These are phyloP conservation scores for Apiotrichum domesticum DNA, from an alignment of 1,284 basidiomycete genomes.

Conservation along the genomic window DNA sequence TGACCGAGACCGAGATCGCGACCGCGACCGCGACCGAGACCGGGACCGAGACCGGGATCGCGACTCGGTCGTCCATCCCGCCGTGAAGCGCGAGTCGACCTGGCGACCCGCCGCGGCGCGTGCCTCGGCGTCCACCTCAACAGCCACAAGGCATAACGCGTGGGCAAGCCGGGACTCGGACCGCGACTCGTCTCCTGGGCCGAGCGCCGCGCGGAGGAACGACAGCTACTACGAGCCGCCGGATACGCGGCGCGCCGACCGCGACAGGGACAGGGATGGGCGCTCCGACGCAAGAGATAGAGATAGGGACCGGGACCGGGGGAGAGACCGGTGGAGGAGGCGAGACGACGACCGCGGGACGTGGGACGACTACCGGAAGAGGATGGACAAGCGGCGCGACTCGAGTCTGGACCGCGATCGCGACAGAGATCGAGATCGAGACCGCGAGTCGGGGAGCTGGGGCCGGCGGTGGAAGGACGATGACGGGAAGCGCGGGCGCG, in stretches of 20 bases:
- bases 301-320: not conserved
- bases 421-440: constrained; percentile 1
- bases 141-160: constrained; percentile 5
- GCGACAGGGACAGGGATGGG: not conserved
- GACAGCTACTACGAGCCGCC: constrained; percentile 18
- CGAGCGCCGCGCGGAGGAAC: constrained; percentile 1
- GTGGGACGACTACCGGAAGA: constrained; percentile 9
- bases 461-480: not conserved
- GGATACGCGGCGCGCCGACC: not conserved
- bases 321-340: not conserved
- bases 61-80: not conserved
- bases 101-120: constrained; percentile 11
- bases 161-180: constrained; percentile 10
- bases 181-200: not conserved
- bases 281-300: no score
- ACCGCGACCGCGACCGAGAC: not conserved
- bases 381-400: not conserved
- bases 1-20: not conserved
- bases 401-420: not conserved
- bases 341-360: constrained; percentile 5
- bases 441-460: not conserved
- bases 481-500: not conserved
- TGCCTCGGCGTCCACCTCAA: not conserved
- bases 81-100: constrained; percentile 19
- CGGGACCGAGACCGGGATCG: not conserved